phyloP scores from a whole-genome alignment of 768 basidiomycete genomes.

The Pisolithus marmoratus region DNA sequence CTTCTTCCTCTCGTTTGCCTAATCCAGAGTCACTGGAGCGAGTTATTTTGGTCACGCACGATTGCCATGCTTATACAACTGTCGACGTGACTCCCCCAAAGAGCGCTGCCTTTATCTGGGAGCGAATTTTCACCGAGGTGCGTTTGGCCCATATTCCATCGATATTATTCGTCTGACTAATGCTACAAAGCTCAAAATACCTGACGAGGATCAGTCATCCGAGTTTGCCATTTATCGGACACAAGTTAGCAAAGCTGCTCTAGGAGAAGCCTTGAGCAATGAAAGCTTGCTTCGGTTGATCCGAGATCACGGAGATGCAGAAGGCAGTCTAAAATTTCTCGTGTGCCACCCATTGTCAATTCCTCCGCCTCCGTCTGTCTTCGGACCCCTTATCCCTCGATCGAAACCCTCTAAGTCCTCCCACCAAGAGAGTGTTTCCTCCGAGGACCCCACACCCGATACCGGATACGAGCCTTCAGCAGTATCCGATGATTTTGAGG shows the following conservation, averaged over 20 bases:
- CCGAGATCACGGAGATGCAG: slow-evolving; percentile 64
- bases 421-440: slow-evolving; percentile 67
- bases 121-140: slow-evolving; percentile 78
- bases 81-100: slow-evolving; percentile 68
- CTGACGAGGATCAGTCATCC: slow-evolving; percentile 70
- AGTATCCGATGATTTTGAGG: slow-evolving; percentile 53
- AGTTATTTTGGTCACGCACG: slow-evolving; percentile 64
- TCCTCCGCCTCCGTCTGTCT: slow-evolving; percentile 44
- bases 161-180: slow-evolving; percentile 4
- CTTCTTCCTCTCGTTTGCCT: slow-evolving; percentile 24
- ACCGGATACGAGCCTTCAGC: slow-evolving; percentile 64
- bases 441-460: slow-evolving; percentile 46
- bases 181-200: slow-evolving; percentile 59
- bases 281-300: slow-evolving; percentile 71
- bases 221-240: slow-evolving; percentile 82
- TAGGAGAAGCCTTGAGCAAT: slow-evolving; percentile 66
- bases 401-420: slow-evolving; percentile 45
- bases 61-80: slow-evolving; percentile 68
- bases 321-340: slow-evolving; percentile 79
- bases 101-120: slow-evolving; percentile 65
- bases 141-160: slow-evolving; percentile 12
- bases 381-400: slow-evolving; percentile 46
- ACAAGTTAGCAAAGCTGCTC: slow-evolving; percentile 73
- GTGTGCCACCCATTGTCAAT: slow-evolving; percentile 58
- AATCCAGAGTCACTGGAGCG: slow-evolving; percentile 24